These are phyloP conservation scores for Grifola frondosa DNA, from an alignment of 1,284 basidiomycete species.

Conservation along the genomic window DNA sequence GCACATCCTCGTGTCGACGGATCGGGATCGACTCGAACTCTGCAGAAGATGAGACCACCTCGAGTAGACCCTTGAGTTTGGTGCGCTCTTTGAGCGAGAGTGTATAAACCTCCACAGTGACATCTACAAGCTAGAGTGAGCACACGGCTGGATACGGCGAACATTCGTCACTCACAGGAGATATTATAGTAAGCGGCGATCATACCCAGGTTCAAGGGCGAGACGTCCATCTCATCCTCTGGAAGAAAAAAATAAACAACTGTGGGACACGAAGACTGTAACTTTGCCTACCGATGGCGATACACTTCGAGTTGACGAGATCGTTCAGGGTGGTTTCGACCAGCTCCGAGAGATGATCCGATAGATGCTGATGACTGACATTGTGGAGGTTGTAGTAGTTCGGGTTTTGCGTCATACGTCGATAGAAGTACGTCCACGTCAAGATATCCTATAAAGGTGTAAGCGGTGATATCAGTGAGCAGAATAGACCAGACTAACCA, in stretches of 20 bases:
- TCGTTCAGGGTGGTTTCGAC: constrained; percentile 93
- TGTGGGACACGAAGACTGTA: neutral
- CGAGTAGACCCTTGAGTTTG: constrained; percentile 95
- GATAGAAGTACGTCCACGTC: constrained; percentile 96
- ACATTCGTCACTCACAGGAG: constrained; percentile 54
- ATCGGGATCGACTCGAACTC: constrained; percentile 97
- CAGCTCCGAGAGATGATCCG: constrained; percentile 93
- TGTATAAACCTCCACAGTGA: constrained; percentile 96
- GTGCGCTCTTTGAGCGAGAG: constrained; percentile 94
- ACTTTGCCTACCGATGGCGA: constrained; percentile 72
- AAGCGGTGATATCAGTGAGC: neutral
- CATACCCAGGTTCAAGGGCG: constrained; percentile 92
- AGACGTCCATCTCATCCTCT: constrained; percentile 94
- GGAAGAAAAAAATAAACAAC: constrained; percentile 2
- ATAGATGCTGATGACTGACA: constrained; percentile 89
- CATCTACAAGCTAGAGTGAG: constrained; percentile 49
- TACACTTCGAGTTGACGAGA: constrained; percentile 93
- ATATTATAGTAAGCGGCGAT: constrained; percentile 95
- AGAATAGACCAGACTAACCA: constrained; percentile 51
- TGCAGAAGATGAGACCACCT: constrained; percentile 94
- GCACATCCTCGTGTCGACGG: constrained; percentile 83
- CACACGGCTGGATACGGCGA: constrained; percentile 2
- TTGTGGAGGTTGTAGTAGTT: constrained; percentile 96
- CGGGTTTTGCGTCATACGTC: constrained; percentile 93
- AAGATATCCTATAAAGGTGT: constrained; percentile 68